A percentile compares a stretch with the other conserved stretches of the same genome.
Conservation (phyloP, 768 basidiomycete genomes). For the Naganishia antarctica region DNA sequence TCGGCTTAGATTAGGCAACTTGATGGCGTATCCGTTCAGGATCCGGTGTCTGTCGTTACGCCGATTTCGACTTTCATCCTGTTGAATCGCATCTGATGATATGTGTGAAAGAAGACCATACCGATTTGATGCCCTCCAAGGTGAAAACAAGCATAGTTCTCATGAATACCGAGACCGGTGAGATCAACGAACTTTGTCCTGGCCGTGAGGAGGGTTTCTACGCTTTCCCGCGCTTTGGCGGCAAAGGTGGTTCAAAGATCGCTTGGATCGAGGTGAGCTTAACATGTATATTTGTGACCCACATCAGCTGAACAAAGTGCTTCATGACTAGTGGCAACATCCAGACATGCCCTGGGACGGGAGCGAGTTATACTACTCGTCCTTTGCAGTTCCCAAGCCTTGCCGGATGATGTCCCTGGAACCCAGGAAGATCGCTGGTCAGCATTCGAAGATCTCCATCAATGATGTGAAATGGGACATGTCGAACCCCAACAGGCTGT, state of each 20-base stretch:
- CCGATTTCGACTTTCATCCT: constrained; percentile 62
- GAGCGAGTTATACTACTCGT: constrained; percentile 56
- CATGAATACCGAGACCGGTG: constrained; percentile 55
- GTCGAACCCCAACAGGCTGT: constrained; percentile 53
- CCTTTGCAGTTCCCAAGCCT: constrained; percentile 1
- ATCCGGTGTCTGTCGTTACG: constrained; percentile 59
- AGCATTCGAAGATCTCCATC: constrained; percentile 55
- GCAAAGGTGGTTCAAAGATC: constrained; percentile 58
- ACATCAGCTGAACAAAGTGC: neutral
- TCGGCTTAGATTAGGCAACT: too few species aligned
- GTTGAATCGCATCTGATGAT: constrained; percentile 56
- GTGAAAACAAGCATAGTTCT: constrained; percentile 60
- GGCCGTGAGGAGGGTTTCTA: constrained; percentile 65
- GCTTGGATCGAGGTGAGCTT: constrained; percentile 61
- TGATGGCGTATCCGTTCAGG: too few species aligned
- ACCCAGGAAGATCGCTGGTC: constrained; percentile 57
- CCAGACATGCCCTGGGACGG: constrained; percentile 73
- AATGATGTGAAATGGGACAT: constrained; percentile 60
- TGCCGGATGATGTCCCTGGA: constrained; percentile 43
- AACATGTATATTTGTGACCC: neutral
- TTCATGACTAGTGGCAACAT: constrained; percentile 47
- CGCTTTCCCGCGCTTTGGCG: constrained; percentile 56
- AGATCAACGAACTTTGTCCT: constrained; percentile 43
- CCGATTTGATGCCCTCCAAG: constrained; percentile 54
- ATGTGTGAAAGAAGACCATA: constrained; percentile 69